Evolutionary conservation across 192 early-diverging fungal genomes (phyloP), one percentile per base, ranked within the genome.

Genomic region (Coemansia sp.): DNA sequence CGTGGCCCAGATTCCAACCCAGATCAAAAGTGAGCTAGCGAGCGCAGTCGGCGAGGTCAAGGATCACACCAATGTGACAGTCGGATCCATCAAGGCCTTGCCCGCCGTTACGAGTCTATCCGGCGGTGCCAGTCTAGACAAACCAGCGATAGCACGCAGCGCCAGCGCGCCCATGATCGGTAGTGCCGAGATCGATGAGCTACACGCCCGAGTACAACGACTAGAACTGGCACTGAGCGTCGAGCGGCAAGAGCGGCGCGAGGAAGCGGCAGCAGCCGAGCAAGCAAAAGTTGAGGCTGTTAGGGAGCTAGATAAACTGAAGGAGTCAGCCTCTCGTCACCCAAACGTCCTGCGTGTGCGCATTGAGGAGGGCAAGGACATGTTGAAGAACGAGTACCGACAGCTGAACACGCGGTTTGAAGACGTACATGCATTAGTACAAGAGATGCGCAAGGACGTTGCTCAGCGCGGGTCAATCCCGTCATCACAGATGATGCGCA

Each of bases 371-470:
- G 86, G 85, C 42, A 88, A 87, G 57, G 52, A 55, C 23, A 58
- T 70, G 63, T 77, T 90, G 7, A 78, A 84, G 44, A 71, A 61
- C 30, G 62, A 69, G 14, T 85, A 87, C 60, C 80, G 87, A 1
- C 64, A 63, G 37, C 75, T 86, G 23, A 87, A 84, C n/a, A 52
- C 72, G 23, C 72, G 79, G 44, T 84, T 91, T 17, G 91, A 91
- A 66, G 86, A 88, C n/a, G 72, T 90, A 10, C 86, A 92, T 64
- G 82, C 88, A 55, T 69, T 89, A 49, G 84, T 92, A 13, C 90
- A 92, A 62, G 86, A 89, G 44, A 84, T 93, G 69, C 91, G 91
- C 69, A 53, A 90, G 59, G 91, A 93, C 77, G 86, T 92, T 21
- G 86, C 89, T 0, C 86, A 89, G 66, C 84, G 91, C 11, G 88